Evolutionary conservation across 352 stramenopile species (phyloP), one percentile per base, ranked within the genome.

Genomic region (Globisporangium sylvaticum): DNA sequence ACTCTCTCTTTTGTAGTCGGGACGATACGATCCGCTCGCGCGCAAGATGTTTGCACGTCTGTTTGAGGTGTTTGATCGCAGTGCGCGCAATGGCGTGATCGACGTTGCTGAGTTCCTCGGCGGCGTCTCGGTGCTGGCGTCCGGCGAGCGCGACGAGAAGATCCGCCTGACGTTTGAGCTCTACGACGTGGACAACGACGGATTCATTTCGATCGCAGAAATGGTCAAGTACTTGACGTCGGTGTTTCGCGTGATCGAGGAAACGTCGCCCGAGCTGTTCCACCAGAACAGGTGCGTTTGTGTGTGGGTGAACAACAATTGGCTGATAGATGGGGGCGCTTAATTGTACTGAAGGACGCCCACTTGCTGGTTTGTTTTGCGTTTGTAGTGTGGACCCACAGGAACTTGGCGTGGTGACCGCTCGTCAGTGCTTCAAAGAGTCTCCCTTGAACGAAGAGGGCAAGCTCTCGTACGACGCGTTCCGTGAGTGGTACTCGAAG

Each of bases 161-260:
- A 91, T 96, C 57, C 79, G 75, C 3, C 71, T 87, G 20, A 92
- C 80, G 24, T 97, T 97, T 68, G 84, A 95, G 54, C 76, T 97
- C 10, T 96, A 92, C 68, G 90, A 97, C 32, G 71, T 72, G 56
- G 88, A 96, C 69, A 78, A 77, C 39, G 88, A 96, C 68, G 89
- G 87, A 7, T 91, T 84, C 73, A 94, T 97, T 64, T 84, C 82
- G 34, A 78, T 86, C 42, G 73, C 83, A 64, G 89, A 96, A 69
- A 96, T 97, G 89, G 86, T 77, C 12, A 94, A 88, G 59, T 96
- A 96, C 70, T 75, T 96, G 55, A 91, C 87, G 20, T 81, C 83
- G 2, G 84, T 96, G 5, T 96, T 94, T 59, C 70, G 84, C n/a
- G 84, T 96, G 12, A 89, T 96, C 44, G 78, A 77, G 32, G 75